Evolutionary conservation across 1,139 yeast genomes (phyloP), one percentile per base, ranked within the genome.

Genomic region (Suhomyces guaymorum): DNA sequence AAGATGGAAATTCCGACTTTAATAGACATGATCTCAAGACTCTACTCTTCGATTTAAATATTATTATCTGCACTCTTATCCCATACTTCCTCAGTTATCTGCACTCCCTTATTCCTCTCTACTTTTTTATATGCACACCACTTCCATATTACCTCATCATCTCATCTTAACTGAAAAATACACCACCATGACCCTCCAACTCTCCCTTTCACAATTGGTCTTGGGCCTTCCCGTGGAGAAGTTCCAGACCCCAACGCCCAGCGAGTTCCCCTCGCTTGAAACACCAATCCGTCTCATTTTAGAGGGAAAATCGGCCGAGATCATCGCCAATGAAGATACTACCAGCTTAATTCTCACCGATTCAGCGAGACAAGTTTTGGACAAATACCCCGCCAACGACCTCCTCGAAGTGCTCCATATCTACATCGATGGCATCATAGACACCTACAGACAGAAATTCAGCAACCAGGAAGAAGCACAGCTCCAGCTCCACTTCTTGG

Each of bases 401-500:
- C 55, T 66, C 38, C 25, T 37, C 10, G 30, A 33, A 2, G 61
- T 57, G 1, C 31, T 63, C 11, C 35, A 43, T 8, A 34, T 41
- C 5, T 65, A 52, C 40, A 51, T 55, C 5, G 50, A 46, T 9
- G 34, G 38, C 14, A 40, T 63, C 1, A 25, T 42, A 4, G 14
- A 11, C 1, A 32, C 37, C 9, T 48, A 52, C 15, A 30, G 32
- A 2, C 30, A 20, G 9, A 31, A 32, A 3, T 55, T 51, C 29
- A 38, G 41, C 12, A 23, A 26, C 1, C n/a, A n/a, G n/a, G 45
- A 42, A n/a, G 37, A 45, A 6, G 50, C 52, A 3, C 33, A 34
- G 3, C 24, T 57, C 10, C 63, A 59, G 32, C 42, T 64, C 29
- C 75, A 67, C 26, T 32, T 69, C 1, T 34, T 66, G 25, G 86